Percentiles rank a stretch among this genome's conserved stretches.
These are phyloP conservation scores for Biscogniauxia sp. DNA, from an alignment of 2,329 filamentous ascomycete species.

Conservation along the genomic window DNA sequence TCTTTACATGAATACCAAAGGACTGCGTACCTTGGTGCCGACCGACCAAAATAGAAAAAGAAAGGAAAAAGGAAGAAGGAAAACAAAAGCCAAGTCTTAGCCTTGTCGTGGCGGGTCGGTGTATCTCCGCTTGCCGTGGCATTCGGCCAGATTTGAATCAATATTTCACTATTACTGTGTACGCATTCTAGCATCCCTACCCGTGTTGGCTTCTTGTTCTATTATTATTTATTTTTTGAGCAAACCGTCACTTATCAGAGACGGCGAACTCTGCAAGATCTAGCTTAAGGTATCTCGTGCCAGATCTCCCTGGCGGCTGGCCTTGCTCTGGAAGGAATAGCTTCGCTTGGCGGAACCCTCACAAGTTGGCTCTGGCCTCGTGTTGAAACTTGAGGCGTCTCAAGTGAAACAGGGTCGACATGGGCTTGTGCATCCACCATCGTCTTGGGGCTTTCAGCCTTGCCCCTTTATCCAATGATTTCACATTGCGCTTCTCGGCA, in stretches of 20 bases:
- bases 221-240: no score
- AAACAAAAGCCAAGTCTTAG: no score
- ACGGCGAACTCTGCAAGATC: background rate
- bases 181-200: background rate
- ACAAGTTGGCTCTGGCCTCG: background rate
- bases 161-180: background rate
- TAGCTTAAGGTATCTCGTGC: background rate
- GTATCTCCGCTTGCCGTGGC: background rate
- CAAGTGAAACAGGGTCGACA: constrained; percentile 14
- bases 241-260: background rate
- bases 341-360: background rate
- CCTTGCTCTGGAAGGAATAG: background rate
- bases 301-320: background rate
- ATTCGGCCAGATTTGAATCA: background rate
- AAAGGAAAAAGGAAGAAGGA: background rate
- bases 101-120: background rate
- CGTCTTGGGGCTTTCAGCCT: constrained; percentile 19
- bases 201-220: background rate
- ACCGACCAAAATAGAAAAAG: background rate
- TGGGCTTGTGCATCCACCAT: constrained; percentile 12
- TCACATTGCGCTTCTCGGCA: constrained; percentile 5
- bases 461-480: constrained; percentile 14
- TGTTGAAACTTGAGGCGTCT: constrained; percentile 15
- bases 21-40: background rate
- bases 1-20: background rate